Base-by-base conservation (phyloP, 352 stramenopile genomes). In the Peronospora belbahrii region DNA sequence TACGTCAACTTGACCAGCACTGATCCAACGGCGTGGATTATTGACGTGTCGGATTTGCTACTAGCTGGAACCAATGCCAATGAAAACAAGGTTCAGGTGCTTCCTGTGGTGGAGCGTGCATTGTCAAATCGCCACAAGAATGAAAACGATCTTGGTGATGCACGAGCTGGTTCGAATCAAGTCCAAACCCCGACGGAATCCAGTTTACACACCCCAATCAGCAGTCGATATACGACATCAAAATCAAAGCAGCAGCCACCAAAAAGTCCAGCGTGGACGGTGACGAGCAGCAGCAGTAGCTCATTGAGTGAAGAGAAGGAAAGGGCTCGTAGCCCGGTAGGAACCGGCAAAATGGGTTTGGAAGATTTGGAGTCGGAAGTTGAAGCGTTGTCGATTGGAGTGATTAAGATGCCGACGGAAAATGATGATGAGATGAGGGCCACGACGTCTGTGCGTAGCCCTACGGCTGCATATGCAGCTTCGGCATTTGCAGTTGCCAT, bases 401-500 rank as follows among this genome's bases (percentile, higher is more conserved):
- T 39, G 24, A 39, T n/a, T 11, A 65, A 62, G 33, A 43, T 33
- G n/a, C 17, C 42, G 6, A 38, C 54, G 9, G 54, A 56, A 9
- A 36, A 39, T 14, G 58, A 63, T 8, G 61, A 62, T 9, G 58
- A 65, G 18, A 40, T 52, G 14, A 45, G 48, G 9, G 44, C 50
- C 0, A 59, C 44, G 2, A 57, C 55, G 14, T 65, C 51, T 18
- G 51, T 36, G 34, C 67, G 47, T 28, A 72, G 42, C 56, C 63
- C 63, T n/a, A 66, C 63, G 0, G 71, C 71, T 24, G 69, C 60
- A 14, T 64, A 67, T 6, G 73, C 76, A 9, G 73, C 73, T 19
- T 85, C 70, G 1, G 76, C 76, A 7, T 88, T 88, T 56, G 76
- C 76, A 22, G 53, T 88, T 6, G 76, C 76, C 9, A 88, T 88